phyloP scores from a whole-genome alignment of 164 flowering plant species.

The Kalanchoe fedtschenkoi region DNA sequence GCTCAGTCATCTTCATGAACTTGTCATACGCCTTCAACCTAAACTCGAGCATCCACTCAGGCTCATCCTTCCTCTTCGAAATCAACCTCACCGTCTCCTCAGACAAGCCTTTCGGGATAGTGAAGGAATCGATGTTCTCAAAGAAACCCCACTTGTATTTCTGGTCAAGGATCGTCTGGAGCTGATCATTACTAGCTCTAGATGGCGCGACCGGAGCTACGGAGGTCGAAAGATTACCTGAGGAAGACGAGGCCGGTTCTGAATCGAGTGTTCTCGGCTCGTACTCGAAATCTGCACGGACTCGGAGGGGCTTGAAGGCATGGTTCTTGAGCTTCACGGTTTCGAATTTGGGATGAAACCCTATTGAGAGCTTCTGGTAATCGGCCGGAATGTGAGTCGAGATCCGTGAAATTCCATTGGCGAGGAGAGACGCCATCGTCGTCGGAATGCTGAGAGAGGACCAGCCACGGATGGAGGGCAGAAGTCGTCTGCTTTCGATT shows the following conservation, averaged over 20 bases:
- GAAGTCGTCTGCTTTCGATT: not conserved
- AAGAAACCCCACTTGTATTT: slow-evolving; percentile 72
- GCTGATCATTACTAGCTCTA: slow-evolving; percentile 30
- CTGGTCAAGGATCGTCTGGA: slow-evolving; percentile 54
- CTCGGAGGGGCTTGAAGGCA: slow-evolving; percentile 12
- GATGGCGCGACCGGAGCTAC: not conserved
- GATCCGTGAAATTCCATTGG: slow-evolving; percentile 30
- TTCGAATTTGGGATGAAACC: slow-evolving; percentile 16
- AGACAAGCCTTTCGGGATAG: slow-evolving; percentile 83
- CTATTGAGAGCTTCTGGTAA: slow-evolving; percentile 14
- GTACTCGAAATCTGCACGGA: slow-evolving; percentile 45
- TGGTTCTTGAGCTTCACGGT: slow-evolving; percentile 2
- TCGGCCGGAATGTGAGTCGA: slow-evolving; percentile 23
- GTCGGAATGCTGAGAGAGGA: slow-evolving; percentile 9
- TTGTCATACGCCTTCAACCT: slow-evolving; percentile 56
- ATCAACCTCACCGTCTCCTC: slow-evolving; percentile 63
- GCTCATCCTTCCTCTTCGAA: slow-evolving; percentile 60
- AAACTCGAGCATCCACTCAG: slow-evolving; percentile 92
- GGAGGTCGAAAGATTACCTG: slow-evolving; percentile 18
- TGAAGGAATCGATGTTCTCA: slow-evolving; percentile 59
- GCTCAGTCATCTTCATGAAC: slow-evolving; percentile 68
- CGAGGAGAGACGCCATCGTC: slow-evolving; percentile 45
- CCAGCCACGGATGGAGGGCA: not conserved
- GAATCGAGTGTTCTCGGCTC: slow-evolving; percentile 24
- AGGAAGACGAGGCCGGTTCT: slow-evolving; percentile 13